These are phyloP conservation scores for Pleomassaria siparia DNA, from an alignment of 2,329 filamentous ascomycete genomes.

Conservation along the genomic window DNA sequence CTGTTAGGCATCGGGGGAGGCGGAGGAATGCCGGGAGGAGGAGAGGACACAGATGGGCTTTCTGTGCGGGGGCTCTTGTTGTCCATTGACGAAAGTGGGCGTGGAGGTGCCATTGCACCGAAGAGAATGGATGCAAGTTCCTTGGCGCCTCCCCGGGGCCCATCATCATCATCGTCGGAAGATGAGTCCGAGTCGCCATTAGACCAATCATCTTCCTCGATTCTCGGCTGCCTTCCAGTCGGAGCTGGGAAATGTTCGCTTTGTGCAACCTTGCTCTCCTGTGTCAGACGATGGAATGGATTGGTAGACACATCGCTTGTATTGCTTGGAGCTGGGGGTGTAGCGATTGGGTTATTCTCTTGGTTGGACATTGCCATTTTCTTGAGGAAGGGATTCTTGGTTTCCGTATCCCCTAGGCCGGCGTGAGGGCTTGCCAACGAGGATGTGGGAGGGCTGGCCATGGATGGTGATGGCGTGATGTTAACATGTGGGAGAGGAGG, in stretches of 20 bases:
- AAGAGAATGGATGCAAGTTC: conserved; percentile 94
- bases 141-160: conserved; percentile 80
- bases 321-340: conserved; percentile 45
- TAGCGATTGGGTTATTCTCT: conserved; percentile 47
- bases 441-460: conserved; percentile 52
- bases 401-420: conserved; percentile 68
- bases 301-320: conserved; percentile 69
- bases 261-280: conserved; percentile 56
- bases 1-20: conserved; percentile 53
- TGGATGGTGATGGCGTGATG: conserved; percentile 51
- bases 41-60: conserved; percentile 45
- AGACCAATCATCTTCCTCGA: conserved; percentile 77
- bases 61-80: conserved; percentile 58
- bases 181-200: conserved; percentile 75
- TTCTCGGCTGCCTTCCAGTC: conserved; percentile 58
- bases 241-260: conserved; percentile 51
- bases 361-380: conserved; percentile 75
- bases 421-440: conserved; percentile 50
- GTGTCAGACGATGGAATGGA: conserved; percentile 86
- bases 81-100: conserved; percentile 81
- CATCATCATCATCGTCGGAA: conserved; percentile 70
- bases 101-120: conserved; percentile 92
- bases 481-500: conserved; percentile 34
- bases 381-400: conserved; percentile 92
- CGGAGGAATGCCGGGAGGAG: conserved; percentile 47